These are phyloP conservation scores for Musa beccarii DNA, from an alignment of 176 grass and related monocot species.

Conservation along the genomic window DNA sequence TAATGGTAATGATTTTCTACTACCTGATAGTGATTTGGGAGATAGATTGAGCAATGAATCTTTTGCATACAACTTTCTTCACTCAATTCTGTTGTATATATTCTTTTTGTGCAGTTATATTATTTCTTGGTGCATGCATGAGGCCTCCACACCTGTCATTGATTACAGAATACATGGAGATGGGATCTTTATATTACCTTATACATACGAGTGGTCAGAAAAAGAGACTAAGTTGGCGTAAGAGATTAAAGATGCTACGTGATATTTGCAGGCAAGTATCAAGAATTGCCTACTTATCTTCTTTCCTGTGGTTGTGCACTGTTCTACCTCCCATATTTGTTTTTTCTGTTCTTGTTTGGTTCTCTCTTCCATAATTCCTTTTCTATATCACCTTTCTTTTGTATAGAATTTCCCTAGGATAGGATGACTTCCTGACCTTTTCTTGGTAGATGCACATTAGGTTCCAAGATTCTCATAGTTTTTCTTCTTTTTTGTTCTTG, in stretches of 20 bases:
- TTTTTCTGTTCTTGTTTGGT: too few relatives aligned
- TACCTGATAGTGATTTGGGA: background rate
- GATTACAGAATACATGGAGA: slow-evolving; percentile 95
- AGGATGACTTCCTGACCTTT: too few relatives aligned
- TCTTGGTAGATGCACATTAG: too few relatives aligned
- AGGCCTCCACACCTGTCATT: slow-evolving; percentile 87
- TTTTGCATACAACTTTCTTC: background rate
- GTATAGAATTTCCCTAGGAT: too few relatives aligned
- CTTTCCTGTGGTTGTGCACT: background rate
- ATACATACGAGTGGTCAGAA: slow-evolving; percentile 77
- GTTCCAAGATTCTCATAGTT: too few relatives aligned
- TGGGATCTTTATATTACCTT: slow-evolving; percentile 92
- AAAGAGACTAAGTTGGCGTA: slow-evolving; percentile 80
- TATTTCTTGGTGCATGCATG: slow-evolving; percentile 98
- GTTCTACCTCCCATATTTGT: too few relatives aligned
- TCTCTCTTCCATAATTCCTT: too few relatives aligned
- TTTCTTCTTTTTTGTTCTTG: too few relatives aligned
- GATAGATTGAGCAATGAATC: background rate
- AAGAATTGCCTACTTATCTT: background rate
- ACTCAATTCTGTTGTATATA: background rate
- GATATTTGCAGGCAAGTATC: slow-evolving; percentile 86
- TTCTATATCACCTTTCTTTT: too few relatives aligned
- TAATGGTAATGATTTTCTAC: slow-evolving; percentile 58
- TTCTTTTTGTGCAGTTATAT: slow-evolving; percentile 61
- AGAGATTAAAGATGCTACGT: slow-evolving; percentile 93